Evolutionary conservation across 306 rosid species (phyloP), one percentile per base, ranked within the genome.

Genomic region (Cicer arietinum): DNA sequence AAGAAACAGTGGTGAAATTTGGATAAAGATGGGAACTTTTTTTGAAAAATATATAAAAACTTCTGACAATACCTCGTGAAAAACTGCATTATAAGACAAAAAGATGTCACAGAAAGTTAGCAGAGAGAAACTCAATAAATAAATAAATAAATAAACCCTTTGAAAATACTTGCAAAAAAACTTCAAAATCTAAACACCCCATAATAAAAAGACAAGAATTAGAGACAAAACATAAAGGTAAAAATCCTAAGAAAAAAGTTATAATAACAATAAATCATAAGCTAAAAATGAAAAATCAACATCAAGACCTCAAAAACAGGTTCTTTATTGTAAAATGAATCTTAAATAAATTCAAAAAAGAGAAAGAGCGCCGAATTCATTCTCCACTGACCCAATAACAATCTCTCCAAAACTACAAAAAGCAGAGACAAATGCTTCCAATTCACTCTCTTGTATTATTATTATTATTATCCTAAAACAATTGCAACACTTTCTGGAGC

Each of bases 1-100:
- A 41, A 41, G 7, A 41, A 41, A 41, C 44, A 8, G 10, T n/a
- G 10, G 25, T 4, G 16, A 69, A 67, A 25, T 60, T 59, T 52
- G 81, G 89, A 74, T 83, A 84, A 89, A 88, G 82, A 70, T 63
- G 18, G 14, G 78, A 57, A 77, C 76, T 80, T 80, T 66, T 45
- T 60, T 73, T 76, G 61, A 75, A 85, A 86, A 85, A 41, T 30
- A 82, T 87, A 37, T 30, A 90, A 80, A 9, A 86, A 81, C 67
- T 67, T 89, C 99, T 90, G 99, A 95, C 99, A 95, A 35, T 70
- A 71, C 85, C 99, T 90, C 99, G 98, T 95, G 99, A 92, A 85
- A 84, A 89, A 88, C 85, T 85, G 92, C 85, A 83, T 95, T 95
- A 92, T 76, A 89, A n/a, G 99, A 95, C 99, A 92, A 95, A 88